These are phyloP conservation scores for Conoideocrella luteorostrata DNA, from an alignment of 2,329 filamentous ascomycete genomes.

Conservation along the genomic window DNA sequence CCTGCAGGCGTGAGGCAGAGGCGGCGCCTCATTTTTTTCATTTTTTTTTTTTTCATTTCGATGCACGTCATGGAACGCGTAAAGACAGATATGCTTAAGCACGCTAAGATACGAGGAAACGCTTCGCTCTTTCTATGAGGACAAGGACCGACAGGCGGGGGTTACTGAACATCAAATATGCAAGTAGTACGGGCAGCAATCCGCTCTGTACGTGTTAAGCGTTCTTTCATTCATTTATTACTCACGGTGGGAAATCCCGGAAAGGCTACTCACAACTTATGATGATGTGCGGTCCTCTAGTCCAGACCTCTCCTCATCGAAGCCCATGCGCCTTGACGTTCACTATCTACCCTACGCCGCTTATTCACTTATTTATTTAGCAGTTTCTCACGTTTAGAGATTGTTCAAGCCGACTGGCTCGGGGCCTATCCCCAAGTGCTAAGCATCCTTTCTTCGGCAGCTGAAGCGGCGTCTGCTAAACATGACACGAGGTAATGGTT, in stretches of 20 bases:
- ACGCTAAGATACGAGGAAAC: too few relatives aligned
- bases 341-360: not conserved
- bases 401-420: not conserved
- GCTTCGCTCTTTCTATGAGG: too few relatives aligned
- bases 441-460: not conserved
- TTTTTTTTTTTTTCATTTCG: too few relatives aligned
- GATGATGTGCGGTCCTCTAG: not conserved
- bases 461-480: not conserved
- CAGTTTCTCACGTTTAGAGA: not conserved
- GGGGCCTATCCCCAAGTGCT: not conserved
- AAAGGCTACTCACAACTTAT: not conserved
- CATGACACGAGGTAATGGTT: not conserved
- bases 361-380: not conserved
- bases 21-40: too few relatives aligned
- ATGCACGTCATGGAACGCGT: too few relatives aligned
- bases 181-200: too few relatives aligned
- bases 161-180: too few relatives aligned
- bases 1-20: too few relatives aligned
- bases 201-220: too few relatives aligned
- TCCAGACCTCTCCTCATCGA: not conserved
- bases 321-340: not conserved
- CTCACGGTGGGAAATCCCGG: not conserved
- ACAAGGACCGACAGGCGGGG: too few relatives aligned
- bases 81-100: too few relatives aligned
- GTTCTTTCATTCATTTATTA: not conserved